Evolutionary conservation across 2,329 filamentous ascomycete species (phyloP), one percentile per base, ranked within the genome.

Genomic region (Gaeumannomyces sp.): DNA sequence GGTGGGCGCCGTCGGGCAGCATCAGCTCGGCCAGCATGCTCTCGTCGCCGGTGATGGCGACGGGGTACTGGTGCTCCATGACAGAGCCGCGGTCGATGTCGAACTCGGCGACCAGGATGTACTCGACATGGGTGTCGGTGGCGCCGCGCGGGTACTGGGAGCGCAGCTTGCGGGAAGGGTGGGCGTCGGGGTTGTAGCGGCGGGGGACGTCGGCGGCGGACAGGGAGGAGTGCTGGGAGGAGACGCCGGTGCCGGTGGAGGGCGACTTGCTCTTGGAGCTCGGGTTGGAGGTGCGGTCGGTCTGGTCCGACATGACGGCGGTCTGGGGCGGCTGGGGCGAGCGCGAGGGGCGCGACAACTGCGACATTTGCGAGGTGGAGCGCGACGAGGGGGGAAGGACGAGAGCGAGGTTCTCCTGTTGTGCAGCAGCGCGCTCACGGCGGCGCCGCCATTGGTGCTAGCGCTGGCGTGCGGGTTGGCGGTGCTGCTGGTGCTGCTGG

Each of bases 21-120:
- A 99, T 99, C 72, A 99, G 85, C 80, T 99, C 95, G 8, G 95
- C 95, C 73, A 99, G 79, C 93, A 98, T 98, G 72, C 96, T 90
- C 79, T 99, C 95, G 74, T 99, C 94, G 38, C 95, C 94, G 62
- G 93, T 97, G 68, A 99, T 98, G 62, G 94, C 89, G 58, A 92
- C 89, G 0, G 95, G 95, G 74, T 94, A 99, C 74, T 99, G 95
- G 75, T 99, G 93, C 75, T 99, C 95, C 95, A 99, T 98, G 71
- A 97, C 88, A 60, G 94, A 94, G 3, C 95, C 95, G 64, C 92
- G 88, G 76, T 98, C 94, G 72, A 98, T 96, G 76, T 98, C 93
- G 77, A 99, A 99, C 2, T 93, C 96, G 4, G 95, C 95, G 64
- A 99, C 95, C 64, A 99, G 82, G 64, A 99, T 98, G 74, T 98